Percentiles rank a stretch among this genome's conserved stretches.
phyloP scores from a whole-genome alignment of 192 early-diverging fungal genomes.

The Backusella parvicylindrica region DNA sequence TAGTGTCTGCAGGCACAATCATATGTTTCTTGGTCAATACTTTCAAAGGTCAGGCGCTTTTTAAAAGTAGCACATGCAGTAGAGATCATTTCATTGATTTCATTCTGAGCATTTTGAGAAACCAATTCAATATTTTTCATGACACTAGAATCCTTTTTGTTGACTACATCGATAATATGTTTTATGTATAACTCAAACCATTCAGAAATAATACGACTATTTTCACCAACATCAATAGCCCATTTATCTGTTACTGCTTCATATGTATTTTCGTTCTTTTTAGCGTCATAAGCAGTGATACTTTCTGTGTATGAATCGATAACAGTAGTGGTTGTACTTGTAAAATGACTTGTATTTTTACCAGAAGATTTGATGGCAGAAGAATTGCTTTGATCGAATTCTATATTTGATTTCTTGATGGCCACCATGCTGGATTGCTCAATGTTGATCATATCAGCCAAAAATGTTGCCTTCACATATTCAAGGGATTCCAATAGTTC shows the following conservation, averaged over 20 bases:
- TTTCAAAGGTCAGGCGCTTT: background rate
- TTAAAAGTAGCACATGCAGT: conserved; percentile 3
- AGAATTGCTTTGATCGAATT: background rate
- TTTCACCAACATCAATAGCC: conserved; percentile 14
- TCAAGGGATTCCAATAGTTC: background rate
- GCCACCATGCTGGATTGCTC: background rate
- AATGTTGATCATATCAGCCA: background rate
- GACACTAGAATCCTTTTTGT: background rate
- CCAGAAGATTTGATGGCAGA: background rate
- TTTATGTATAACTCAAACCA: background rate
- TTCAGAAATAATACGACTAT: background rate
- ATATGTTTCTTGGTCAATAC: background rate
- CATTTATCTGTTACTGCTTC: background rate
- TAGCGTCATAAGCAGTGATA: background rate
- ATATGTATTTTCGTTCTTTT: background rate
- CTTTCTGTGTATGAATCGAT: background rate
- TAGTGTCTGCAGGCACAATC: conserved; percentile 11
- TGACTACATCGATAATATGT: background rate
- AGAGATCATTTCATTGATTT: conserved; percentile 3
- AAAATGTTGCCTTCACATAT: background rate
- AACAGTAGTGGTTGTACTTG: background rate
- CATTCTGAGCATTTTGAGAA: conserved; percentile 4
- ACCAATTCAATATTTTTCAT: background rate
- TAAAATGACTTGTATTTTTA: conserved; percentile 4
- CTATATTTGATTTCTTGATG: background rate